Conservation (phyloP, 495 filamentous ascomycete species). For the Parathielavia hyrcaniae region DNA sequence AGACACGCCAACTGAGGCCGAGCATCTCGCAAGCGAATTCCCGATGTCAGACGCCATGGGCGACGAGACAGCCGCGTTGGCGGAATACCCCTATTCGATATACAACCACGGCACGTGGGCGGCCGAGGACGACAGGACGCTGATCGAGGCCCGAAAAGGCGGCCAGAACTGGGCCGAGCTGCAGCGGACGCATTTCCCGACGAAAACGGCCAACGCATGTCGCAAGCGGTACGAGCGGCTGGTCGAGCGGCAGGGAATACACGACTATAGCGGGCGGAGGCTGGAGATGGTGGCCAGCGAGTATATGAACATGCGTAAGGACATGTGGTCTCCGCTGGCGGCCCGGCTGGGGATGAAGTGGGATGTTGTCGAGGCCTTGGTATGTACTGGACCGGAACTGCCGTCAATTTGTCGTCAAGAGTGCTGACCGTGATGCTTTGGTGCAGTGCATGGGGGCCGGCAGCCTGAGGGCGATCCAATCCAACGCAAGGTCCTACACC, state of each 20-base stretch:
- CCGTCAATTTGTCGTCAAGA: not conserved
- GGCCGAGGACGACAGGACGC: slow-evolving; percentile 54
- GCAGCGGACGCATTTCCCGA: slow-evolving; percentile 58
- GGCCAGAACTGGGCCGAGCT: slow-evolving; percentile 69
- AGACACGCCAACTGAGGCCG: not conserved
- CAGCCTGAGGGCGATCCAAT: slow-evolving; percentile 45
- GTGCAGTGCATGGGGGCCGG: slow-evolving; percentile 45
- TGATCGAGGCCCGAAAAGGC: slow-evolving; percentile 55
- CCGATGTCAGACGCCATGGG: not conserved
- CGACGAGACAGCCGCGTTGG: not conserved
- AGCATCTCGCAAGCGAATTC: not conserved
- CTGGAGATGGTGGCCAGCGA: slow-evolving; percentile 57
- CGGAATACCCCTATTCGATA: slow-evolving; percentile 29
- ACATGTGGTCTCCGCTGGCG: slow-evolving; percentile 64
- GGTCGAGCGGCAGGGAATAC: slow-evolving; percentile 55
- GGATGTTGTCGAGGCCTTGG: slow-evolving; percentile 63
- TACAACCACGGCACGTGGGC: slow-evolving; percentile 55
- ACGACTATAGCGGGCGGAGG: slow-evolving; percentile 60
- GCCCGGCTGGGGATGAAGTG: slow-evolving; percentile 58
- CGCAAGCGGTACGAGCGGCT: slow-evolving; percentile 72
- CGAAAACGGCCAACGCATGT: slow-evolving; percentile 71
- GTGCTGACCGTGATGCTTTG: not conserved
- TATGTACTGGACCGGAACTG: slow-evolving; percentile 30
- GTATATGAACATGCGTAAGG: slow-evolving; percentile 59
- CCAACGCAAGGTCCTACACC: slow-evolving; percentile 40